Evolutionary conservation across 2,329 filamentous ascomycete genomes (phyloP), one percentile per base, ranked within the genome.

Genomic region (Paecilomyces fulvus): DNA sequence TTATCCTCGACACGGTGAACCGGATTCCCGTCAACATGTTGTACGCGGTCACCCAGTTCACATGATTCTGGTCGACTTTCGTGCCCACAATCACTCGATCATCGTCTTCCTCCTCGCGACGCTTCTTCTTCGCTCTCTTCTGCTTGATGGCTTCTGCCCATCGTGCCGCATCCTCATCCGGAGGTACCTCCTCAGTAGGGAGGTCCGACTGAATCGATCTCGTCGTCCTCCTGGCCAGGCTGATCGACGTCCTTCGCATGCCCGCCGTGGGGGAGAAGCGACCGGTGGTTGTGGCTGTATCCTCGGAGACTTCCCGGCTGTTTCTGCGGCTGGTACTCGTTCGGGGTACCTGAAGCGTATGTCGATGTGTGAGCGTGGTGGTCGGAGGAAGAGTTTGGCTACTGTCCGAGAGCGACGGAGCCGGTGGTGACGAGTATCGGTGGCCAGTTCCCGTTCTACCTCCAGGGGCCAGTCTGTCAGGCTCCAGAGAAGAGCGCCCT

Each of bases 21-120:
- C 94, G 91, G 70, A 99, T 99, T 61, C 94, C 94, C 43, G 94
- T 99, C 76, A 99, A 82, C 94, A 99, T 99, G 75, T 99, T 99
- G 79, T 99, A 99, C 58, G 94, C 94, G 1, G 91, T 96, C 49
- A 95, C 91, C 86, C 89, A 99, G 73, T 97, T 97, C 63, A 90
- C 89, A 72, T 99, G 94, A 67, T 90, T 89, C 77, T 97, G 92
- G 70, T 99, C 94, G 54, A 99, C 94, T 76, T 96, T 97, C 57
- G 90, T 99, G 58, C 94, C 94, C 17, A 99, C 92, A 30, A 97
- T 82, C 9, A 99, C 92, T 28, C 83, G 75, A 60, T 92, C 85
- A 66, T 97, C 92, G 59, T 97, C 94, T 62, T 96, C 91, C 64
- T 96, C 87, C 60, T 96, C 92, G 67, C 86, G 88, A 64, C 86